These are phyloP conservation scores for Plantago ovata DNA, from an alignment of 257 asterid species.

Conservation along the genomic window DNA sequence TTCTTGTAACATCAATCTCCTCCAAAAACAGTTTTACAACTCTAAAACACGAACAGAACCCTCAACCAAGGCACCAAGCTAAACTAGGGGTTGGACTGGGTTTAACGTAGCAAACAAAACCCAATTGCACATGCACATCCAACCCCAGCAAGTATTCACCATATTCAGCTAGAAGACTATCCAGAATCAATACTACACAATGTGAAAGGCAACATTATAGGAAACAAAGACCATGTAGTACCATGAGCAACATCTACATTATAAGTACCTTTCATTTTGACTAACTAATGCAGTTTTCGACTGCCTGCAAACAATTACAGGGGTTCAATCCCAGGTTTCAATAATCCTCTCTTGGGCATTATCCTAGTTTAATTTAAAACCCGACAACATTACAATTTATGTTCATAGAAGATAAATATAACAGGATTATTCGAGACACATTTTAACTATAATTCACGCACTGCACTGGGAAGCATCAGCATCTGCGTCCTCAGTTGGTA, in stretches of 20 bases:
- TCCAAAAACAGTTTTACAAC: too few relatives aligned
- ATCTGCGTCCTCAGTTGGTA: constrained; percentile 39
- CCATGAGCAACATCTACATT: constrained; percentile 18
- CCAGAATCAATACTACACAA: too few relatives aligned
- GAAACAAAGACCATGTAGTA: constrained; percentile 10
- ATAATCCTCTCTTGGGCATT: neutral
- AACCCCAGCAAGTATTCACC: too few relatives aligned
- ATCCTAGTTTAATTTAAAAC: constrained; percentile 1
- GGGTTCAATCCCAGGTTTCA: constrained; percentile 19
- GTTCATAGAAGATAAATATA: constrained; percentile 3
- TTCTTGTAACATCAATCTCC: too few relatives aligned
- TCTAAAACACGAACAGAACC: too few relatives aligned
- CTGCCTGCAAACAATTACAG: constrained; percentile 21
- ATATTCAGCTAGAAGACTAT: too few relatives aligned
- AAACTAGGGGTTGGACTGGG: too few relatives aligned
- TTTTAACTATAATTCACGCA: neutral
- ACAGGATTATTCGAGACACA: constrained; percentile 8
- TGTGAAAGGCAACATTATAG: too few relatives aligned
- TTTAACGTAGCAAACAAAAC: too few relatives aligned
- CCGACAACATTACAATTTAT: constrained; percentile 19
- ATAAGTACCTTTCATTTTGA: constrained; percentile 20
- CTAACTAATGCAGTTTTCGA: constrained; percentile 29
- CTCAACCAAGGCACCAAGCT: too few relatives aligned
- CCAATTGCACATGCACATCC: too few relatives aligned
- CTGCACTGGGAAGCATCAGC: neutral